phyloP scores from a whole-genome alignment of 345 rosid genomes.

The Bretschneidera sinensis region DNA sequence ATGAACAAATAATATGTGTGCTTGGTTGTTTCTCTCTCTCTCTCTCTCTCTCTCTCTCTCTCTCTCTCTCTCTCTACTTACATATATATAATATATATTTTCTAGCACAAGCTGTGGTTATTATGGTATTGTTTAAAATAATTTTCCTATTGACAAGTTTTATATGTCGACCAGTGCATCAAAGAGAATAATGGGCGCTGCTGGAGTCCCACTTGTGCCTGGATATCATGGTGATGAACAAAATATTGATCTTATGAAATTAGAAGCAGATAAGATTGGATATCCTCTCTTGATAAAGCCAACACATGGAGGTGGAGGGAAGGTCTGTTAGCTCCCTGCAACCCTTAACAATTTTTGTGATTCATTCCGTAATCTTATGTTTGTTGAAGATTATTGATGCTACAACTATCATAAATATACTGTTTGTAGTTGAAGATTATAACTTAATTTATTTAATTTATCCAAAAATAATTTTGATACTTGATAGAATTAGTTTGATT shows the following conservation, averaged over 20 bases:
- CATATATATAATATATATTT: no score
- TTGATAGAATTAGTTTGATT: no score
- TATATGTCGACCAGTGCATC: conserved; percentile 55
- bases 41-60: not conserved
- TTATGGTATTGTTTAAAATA: not conserved
- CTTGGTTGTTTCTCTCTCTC: not conserved
- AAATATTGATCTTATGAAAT: conserved; percentile 76
- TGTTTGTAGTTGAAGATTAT: no score
- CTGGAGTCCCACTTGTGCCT: conserved; percentile 91
- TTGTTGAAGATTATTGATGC: not conserved
- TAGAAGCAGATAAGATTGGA: conserved; percentile 85
- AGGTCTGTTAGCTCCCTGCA: conserved; percentile 37
- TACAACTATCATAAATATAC: not conserved
- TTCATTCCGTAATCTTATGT: not conserved
- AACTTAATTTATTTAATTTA: no score
- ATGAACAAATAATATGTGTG: not conserved
- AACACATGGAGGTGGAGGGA: conserved; percentile 96
- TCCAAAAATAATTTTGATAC: no score
- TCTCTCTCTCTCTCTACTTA: no score
- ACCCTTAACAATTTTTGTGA: not conserved
- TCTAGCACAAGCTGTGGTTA: not conserved
- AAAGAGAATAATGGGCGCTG: conserved; percentile 94
- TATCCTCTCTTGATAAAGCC: conserved; percentile 88
- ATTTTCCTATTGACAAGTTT: not conserved
- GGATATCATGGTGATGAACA: conserved; percentile 92